Conservation (phyloP, 1,139 yeast species). For the Nematodospora anomalae region DNA sequence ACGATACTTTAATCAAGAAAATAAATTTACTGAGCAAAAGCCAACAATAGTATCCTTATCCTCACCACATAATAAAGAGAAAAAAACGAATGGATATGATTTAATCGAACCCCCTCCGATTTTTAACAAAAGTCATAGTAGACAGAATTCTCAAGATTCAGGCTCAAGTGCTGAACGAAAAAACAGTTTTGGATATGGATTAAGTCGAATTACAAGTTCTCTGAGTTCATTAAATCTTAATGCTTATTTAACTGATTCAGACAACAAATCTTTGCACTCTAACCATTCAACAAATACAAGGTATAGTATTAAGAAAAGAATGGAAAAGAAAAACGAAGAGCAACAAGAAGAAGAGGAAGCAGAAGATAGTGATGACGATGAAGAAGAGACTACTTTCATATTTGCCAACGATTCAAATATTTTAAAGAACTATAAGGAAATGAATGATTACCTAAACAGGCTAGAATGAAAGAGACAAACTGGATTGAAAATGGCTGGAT, state of each 20-base stretch:
- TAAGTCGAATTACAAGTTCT: constrained; percentile 41
- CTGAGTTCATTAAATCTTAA: constrained; percentile 45
- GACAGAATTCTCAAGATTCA: not conserved
- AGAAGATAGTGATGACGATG: constrained; percentile 15
- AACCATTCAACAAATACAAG: constrained; percentile 8
- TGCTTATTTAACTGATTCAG: constrained; percentile 43
- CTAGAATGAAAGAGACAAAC: constrained; percentile 19
- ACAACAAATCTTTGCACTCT: constrained; percentile 7
- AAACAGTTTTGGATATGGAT: constrained; percentile 22
- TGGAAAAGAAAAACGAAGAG: not conserved
- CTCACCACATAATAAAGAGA: constrained; percentile 20
- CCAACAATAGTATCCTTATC: constrained; percentile 41
- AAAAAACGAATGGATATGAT: constrained; percentile 17
- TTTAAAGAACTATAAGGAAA: constrained; percentile 19
- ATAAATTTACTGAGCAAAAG: constrained; percentile 7
- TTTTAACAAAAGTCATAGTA: constrained; percentile 18
- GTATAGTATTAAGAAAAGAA: constrained; percentile 10
- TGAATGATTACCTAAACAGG: constrained; percentile 30
- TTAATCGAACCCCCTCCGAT: constrained; percentile 42
- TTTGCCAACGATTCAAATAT: constrained; percentile 15
- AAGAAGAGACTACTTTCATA: constrained; percentile 19
- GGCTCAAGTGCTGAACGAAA: constrained; percentile 1
- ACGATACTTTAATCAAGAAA: constrained; percentile 8
- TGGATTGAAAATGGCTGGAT: no score
- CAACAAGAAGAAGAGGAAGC: constrained; percentile 6